Conservation (phyloP, 306 rosid genomes). For the Gynostemma pentaphyllum region DNA sequence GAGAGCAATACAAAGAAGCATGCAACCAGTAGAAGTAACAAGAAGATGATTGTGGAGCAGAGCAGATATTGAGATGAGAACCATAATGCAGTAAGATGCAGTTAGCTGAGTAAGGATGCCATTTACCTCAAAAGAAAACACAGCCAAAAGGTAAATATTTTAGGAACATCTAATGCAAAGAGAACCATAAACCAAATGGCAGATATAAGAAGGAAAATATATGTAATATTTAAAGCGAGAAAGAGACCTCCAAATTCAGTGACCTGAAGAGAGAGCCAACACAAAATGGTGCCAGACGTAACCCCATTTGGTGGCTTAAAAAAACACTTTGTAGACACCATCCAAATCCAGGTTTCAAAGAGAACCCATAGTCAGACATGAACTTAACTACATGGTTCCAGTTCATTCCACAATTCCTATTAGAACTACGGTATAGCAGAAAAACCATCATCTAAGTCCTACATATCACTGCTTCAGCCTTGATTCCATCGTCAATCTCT, state of each 20-base stretch:
- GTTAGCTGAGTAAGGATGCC: constrained; percentile 35
- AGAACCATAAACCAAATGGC: constrained; percentile 16
- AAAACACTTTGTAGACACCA: constrained; percentile 34
- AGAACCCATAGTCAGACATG: constrained; percentile 42
- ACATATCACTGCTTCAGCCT: not conserved
- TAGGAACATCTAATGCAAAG: constrained; percentile 29
- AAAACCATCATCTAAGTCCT: constrained; percentile 14
- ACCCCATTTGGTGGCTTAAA: constrained; percentile 40
- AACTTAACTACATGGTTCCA: constrained; percentile 38
- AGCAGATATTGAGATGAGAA: constrained; percentile 36
- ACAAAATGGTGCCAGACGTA: constrained; percentile 36
- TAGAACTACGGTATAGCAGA: constrained; percentile 43
- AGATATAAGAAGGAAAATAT: constrained; percentile 11
- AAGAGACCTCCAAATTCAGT: constrained; percentile 57
- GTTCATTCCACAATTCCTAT: constrained; percentile 48
- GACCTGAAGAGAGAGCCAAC: constrained; percentile 34
- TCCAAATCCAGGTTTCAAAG: constrained; percentile 43
- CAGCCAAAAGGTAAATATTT: constrained; percentile 27
- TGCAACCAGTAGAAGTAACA: constrained; percentile 45
- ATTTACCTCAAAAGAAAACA: constrained; percentile 67
- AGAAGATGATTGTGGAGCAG: constrained; percentile 55
- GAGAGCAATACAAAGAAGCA: constrained; percentile 17
- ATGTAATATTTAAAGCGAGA: constrained; percentile 35
- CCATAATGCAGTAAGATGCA: constrained; percentile 32
- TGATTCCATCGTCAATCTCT: constrained; percentile 43